Base-by-base conservation (phyloP, 768 basidiomycete genomes). In the Mrakia gelida region DNA sequence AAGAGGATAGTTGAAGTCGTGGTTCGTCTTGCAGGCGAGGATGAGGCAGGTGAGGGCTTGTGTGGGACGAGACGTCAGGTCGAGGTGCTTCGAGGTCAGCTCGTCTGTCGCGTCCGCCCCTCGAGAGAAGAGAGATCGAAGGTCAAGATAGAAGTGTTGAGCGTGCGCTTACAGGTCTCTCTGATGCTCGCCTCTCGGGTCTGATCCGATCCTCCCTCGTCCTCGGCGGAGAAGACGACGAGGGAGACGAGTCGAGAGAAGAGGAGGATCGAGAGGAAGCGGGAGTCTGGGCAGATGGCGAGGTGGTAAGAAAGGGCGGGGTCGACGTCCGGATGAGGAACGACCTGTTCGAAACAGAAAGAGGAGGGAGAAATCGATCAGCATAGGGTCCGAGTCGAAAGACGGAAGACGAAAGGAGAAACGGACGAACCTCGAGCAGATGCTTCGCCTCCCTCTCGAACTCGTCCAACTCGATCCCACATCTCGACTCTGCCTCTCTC, bases 231-330 rank as follows among this genome's bases (percentile, higher is more conserved):
- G 61, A 63, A 63, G n/a, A 63, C 61, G 61, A 32, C 30, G 61
- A 28, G n/a, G 5, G 61, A 13, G 15, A 63, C 61, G 61, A 63
- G 61, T 5, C 61, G 61, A 23, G 61, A n/a, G 61, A 63, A 63
- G 61, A 63, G 61, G 61, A 63, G 61, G n/a, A 63, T 32, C n/a
- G 61, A 13, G 10, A 63, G 61, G 61, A 63, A 63, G 23, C 61
- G 61, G n/a, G 61, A 28, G 18, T 63, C 61, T 21, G 61, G n/a
- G n/a, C 61, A 63, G 61, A n/a, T 28, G 61, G 8, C 11, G n/a
- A 63, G 30, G n/a, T 63, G 61, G n/a, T 23, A 3, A 26, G 4
- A 5, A n/a, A 63, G 61, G 23, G 61, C 18, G 3, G 61, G n/a
- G 18, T 28, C 23, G 61, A 32, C 61, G 61, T 63, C 6, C 21